A percentile compares a stretch with the other conserved stretches of the same genome.
phyloP scores from a whole-genome alignment of 306 rosid genomes.

The Coriaria nepalensis region DNA sequence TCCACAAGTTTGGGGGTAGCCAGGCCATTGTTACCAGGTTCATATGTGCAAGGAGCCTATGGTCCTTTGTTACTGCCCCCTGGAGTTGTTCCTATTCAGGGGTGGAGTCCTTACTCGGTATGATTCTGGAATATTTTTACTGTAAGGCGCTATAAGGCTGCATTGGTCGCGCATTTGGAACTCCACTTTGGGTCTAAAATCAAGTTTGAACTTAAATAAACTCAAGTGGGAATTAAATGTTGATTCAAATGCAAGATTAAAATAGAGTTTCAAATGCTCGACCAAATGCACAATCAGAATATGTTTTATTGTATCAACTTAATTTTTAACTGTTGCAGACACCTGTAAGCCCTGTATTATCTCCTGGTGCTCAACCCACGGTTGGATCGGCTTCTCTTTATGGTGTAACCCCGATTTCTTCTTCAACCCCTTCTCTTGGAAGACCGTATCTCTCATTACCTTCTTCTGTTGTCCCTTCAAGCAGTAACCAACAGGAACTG shows the following conservation, averaged over 20 bases:
- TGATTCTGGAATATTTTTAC: constrained; percentile 13
- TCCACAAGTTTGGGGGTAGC: constrained; percentile 67
- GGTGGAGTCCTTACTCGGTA: constrained; percentile 85
- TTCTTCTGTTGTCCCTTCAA: constrained; percentile 34
- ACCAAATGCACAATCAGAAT: too few species aligned
- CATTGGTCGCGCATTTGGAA: too few species aligned
- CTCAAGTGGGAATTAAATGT: too few species aligned
- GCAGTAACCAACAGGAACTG: constrained; percentile 39
- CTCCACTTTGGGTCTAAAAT: too few species aligned
- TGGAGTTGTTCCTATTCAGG: constrained; percentile 62
- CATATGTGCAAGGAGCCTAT: constrained; percentile 75
- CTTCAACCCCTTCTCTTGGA: constrained; percentile 53
- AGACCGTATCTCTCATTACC: constrained; percentile 50
- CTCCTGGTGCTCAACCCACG: constrained; percentile 74
- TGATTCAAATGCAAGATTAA: too few species aligned
- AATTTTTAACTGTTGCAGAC: constrained; percentile 37
- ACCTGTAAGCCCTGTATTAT: constrained; percentile 64
- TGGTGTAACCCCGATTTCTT: constrained; percentile 60
- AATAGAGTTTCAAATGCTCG: too few species aligned
- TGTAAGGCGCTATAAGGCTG: constrained; percentile 3
- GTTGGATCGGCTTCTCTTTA: constrained; percentile 63
- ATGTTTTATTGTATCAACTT: not conserved
- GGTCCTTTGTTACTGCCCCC: constrained; percentile 70
- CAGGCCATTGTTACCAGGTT: constrained; percentile 67
- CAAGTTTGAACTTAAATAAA: too few species aligned